phyloP scores from a whole-genome alignment of 352 stramenopile genomes.

The Phytophthora ohioensis region DNA sequence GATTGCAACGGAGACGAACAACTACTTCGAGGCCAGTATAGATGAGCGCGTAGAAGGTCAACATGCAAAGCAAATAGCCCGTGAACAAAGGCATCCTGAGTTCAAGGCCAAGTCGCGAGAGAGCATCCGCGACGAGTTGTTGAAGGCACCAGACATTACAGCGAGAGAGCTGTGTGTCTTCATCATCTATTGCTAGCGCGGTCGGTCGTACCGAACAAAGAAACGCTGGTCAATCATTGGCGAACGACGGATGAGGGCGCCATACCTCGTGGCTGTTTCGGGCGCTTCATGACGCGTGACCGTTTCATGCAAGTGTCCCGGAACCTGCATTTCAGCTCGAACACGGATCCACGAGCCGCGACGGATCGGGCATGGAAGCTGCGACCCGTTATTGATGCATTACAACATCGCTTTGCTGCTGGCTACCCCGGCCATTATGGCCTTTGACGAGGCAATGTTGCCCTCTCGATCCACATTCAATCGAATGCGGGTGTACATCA shows the following conservation, averaged over 20 bases:
- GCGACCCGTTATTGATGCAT: no score
- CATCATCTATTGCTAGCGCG: neutral
- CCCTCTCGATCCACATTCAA: slow-evolving; percentile 2
- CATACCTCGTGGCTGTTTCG: slow-evolving; percentile 1
- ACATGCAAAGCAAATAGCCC: neutral
- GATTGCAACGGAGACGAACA: neutral
- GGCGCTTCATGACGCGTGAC: neutral
- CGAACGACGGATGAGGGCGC: neutral
- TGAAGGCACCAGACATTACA: neutral
- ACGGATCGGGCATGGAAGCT: no score
- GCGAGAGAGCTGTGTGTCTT: slow-evolving; percentile 7
- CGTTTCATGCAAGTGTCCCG: slow-evolving; percentile 11
- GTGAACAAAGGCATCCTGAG: neutral
- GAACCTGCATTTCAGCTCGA: slow-evolving; percentile 8
- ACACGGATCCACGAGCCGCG: neutral
- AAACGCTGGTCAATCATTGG: slow-evolving; percentile 7
- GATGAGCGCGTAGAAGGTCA: neutral
- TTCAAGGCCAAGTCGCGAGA: neutral
- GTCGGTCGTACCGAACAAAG: slow-evolving; percentile 1
- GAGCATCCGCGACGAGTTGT: neutral
- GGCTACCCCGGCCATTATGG: neutral
- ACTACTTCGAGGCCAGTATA: neutral
- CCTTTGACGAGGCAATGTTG: slow-evolving; percentile 3
- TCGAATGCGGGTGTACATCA: slow-evolving; percentile 1
- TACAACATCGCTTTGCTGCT: no score